phyloP scores from a whole-genome alignment of 768 basidiomycete species.

The Mrakia blollopis region DNA sequence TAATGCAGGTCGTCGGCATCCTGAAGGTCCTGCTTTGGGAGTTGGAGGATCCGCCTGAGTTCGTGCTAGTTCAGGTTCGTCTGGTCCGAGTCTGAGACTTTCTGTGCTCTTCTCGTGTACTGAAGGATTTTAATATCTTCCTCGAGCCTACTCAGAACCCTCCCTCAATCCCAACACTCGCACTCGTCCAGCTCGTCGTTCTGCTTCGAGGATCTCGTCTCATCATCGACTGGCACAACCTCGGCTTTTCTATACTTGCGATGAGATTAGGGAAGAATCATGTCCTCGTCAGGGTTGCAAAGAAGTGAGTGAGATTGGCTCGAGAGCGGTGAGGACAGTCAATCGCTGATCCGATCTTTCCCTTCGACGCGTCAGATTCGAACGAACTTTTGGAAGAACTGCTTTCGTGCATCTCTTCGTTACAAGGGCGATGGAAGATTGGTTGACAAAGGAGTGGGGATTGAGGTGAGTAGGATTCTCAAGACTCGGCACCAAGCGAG shows the following conservation, averaged over 20 bases:
- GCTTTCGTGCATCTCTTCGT: constrained; percentile 93
- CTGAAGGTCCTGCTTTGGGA: constrained; percentile 58
- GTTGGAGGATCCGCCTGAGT: constrained; percentile 67
- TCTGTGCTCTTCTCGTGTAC: neutral
- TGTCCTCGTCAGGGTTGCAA: constrained; percentile 65
- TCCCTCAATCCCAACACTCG: constrained; percentile 89
- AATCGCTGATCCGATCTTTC: neutral
- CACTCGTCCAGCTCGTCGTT: constrained; percentile 71
- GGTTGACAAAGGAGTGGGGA: constrained; percentile 65
- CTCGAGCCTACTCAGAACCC: constrained; percentile 66
- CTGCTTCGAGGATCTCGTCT: constrained; percentile 68
- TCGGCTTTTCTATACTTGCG: constrained; percentile 87
- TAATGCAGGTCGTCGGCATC: constrained; percentile 62
- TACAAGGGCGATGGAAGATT: constrained; percentile 75
- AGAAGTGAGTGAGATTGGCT: constrained; percentile 52
- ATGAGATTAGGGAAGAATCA: constrained; percentile 68
- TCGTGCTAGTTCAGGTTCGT: constrained; percentile 79
- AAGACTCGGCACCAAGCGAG: neutral
- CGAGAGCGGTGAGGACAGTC: neutral
- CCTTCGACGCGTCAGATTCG: constrained; percentile 59
- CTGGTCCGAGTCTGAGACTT: neutral
- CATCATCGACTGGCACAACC: constrained; percentile 98
- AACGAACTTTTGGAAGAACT: constrained; percentile 65
- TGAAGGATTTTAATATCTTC: neutral
- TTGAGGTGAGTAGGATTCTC: constrained; percentile 53